Base-by-base conservation (phyloP, 495 filamentous ascomycete genomes). In the Podospora sp. region DNA sequence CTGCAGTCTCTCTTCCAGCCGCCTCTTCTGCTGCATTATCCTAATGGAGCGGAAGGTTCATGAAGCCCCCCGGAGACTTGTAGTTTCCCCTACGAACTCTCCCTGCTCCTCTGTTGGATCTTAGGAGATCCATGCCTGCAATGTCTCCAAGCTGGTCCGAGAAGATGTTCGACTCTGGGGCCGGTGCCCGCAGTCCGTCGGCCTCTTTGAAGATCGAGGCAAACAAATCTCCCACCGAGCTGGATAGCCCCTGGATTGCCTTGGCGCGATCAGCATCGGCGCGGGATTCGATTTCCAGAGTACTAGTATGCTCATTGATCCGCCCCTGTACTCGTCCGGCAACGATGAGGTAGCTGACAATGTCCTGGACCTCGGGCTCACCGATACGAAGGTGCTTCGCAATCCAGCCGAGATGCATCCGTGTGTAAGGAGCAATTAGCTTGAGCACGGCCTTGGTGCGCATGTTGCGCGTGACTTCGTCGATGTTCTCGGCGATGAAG, bases 401-500 rank as follows among this genome's bases (percentile, higher is more conserved):
- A 69, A 98, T 90, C 80, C 96, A 96, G 50, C 82, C 80, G 33
- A 98, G 81, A 26, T 87, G 89, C 85, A 99, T 97, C 27, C 93
- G 90, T 2, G 92, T 96, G 80, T 98, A 99, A 0, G 95, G 94
- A 6, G 93, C 92, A 62, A 98, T 95, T 49, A 99, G 78, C 79
- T 97, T 97, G 33, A 97, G 81, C 2, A 99, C 89, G 1, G 92
- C 95, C 79, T 96, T 97, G 66, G 94, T 98, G 36, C 95, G 92
- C 88, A 99, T 95, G 79, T 96, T 97, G 16, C 95, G 92, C 57
- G 95, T 99, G 64, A 99, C 95, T 78, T 98, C 95, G 79, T 97
- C 95, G 68, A 99, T 99, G 75, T 99, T 97, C 81, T 97, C 95
- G 25, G 95, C 93, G 69, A 99, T 99, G 83, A 97, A 99, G 0